Evolutionary conservation across 2,329 filamentous ascomycete species (phyloP), one percentile per base, ranked within the genome.

Genomic region (Curvularia verruculosa): DNA sequence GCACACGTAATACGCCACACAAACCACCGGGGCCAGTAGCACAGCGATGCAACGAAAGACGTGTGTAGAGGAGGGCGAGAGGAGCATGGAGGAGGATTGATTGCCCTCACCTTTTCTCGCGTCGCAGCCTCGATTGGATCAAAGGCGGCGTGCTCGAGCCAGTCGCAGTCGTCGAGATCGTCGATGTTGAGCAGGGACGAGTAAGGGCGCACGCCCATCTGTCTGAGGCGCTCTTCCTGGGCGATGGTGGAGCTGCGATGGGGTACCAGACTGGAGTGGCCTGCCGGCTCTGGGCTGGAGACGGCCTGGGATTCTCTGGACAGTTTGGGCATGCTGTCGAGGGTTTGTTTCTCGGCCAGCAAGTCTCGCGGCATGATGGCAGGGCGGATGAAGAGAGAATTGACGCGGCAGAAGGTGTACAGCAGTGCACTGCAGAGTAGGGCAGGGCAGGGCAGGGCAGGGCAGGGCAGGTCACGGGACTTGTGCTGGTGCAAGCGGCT

Each of bases 181-280:
- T 83, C 84, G 46, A 84, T 76, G 39, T 85, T 90, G 49, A 97
- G 82, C 26, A 89, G 85, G 50, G 90, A 86, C n/a, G 90, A 84
- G 68, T 90, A 89, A 24, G 91, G 87, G 69, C 90, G 85, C 68
- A 91, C 85, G 67, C 88, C 87, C 63, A 73, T 70, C 50, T 69
- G 73, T 52, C 66, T 68, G 61, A 69, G 69, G 18, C 64, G 56
- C 26, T 72, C 67, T 23, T 73, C 68, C 23, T 70, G 57, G 4
- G 70, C 56, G 29, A 65, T 59, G 40, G 61, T 64, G 21, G 65
- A 53, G 39, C 58, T 61, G 62, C 66, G 70, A 56, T 69, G 62
- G 8, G 68, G 61, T 47, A 63, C 56, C 18, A 67, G 58, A 41
- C 64, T 65, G 19, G 59, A 49, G 12, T 61, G 45, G 19, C 60